Base-by-base conservation (phyloP, 176 grass and related monocot species). In the Raddia guianensis region DNA sequence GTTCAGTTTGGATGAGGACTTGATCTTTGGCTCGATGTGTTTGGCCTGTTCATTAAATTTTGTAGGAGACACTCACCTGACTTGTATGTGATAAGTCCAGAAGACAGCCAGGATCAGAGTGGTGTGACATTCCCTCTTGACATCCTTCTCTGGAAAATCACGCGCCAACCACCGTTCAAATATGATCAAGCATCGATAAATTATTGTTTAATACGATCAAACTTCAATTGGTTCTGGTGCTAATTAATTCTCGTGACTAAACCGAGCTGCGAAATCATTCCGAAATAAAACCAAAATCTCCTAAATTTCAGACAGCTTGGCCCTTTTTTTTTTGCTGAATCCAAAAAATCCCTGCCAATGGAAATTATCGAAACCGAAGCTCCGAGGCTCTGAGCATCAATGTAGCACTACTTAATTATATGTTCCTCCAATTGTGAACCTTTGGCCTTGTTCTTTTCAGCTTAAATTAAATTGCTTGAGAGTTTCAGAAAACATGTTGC, bases 131-230 rank as follows among this genome's bases (percentile, higher is more conserved):
- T 9, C 33, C 5, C 58, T 34, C 65, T 67, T 60, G 54, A 21
- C 73, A 86, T 82, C 73, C 63, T 58, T 68, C 78, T 82, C 51
- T 61, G 7, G 78, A 86, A 72, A 90, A 61, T 34, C 8, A 67
- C 54, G 43, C 72, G 66, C 14, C 73, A 89, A 89, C 87, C 70
- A 89, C 71, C 82, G 2, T 66, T 77, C 72, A 77, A 80, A 85
- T 81, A 52, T 15, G 15, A 57, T 52, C 7, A 59, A 71, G 42
- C 65, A 15, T 32, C 37, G 6, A 75, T 72, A 16, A 74, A 59
- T 89, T 83, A n/a, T 50, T 27, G 27, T 27, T 27, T 27, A 80
- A 85, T 81, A 52, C 12, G 15, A 57, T 52, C 37, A 40, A 40
- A 1, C 37, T 40, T 40, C 37, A 40, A 40, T 40, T 40, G 4